phyloP scores from a whole-genome alignment of 441 rosid species.

The Bocquillonia castaneifolia region DNA sequence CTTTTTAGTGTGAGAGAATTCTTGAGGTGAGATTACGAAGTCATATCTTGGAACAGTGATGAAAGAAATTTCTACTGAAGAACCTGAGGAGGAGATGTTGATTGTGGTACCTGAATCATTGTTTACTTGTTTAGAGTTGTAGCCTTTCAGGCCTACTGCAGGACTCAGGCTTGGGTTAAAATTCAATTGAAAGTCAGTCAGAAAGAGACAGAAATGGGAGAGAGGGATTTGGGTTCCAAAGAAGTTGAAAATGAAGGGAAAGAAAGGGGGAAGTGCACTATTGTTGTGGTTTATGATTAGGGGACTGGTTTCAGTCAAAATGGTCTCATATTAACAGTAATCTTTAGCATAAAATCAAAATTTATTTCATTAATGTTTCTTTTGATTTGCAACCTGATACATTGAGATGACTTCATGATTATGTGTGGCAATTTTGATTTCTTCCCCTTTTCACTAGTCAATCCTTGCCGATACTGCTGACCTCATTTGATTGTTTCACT shows the following conservation, averaged over 20 bases:
- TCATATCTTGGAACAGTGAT: no score
- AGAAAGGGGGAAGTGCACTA: not conserved
- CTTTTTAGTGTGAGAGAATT: not conserved
- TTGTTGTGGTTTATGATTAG: not conserved
- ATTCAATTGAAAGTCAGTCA: not conserved
- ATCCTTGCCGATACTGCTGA: no score
- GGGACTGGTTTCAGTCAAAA: not conserved
- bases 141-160: not conserved
- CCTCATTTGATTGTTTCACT: no score
- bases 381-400: no score
- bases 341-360: not conserved
- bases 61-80: no score
- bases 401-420: not conserved
- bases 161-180: not conserved
- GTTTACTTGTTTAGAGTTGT: not conserved
- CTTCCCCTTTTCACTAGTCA: not conserved
- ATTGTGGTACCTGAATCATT: not conserved
- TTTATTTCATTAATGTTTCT: not conserved
- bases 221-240: not conserved
- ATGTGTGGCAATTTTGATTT: not conserved
- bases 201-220: slow-evolving; percentile 3
- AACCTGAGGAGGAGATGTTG: not conserved
- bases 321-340: not conserved
- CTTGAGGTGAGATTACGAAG: no score
- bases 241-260: not conserved